Conservation (phyloP, 805 yeast species). For the Wickerhamiella bombiphila region DNA sequence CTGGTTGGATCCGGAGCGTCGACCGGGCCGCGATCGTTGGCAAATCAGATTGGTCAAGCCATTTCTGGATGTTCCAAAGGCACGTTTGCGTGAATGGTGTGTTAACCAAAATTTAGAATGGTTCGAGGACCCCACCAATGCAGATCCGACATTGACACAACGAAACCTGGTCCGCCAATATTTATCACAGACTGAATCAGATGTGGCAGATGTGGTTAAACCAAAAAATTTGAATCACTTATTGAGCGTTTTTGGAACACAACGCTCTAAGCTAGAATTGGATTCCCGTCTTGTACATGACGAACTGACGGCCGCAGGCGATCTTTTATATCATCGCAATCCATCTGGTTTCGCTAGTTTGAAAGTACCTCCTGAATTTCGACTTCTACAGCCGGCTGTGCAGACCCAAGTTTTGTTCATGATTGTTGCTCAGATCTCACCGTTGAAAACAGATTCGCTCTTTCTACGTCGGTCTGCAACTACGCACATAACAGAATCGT, state of each 20-base stretch:
- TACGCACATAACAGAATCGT: background rate
- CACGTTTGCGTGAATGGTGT: conserved; percentile 35
- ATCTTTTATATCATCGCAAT: background rate
- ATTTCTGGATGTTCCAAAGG: conserved; percentile 33
- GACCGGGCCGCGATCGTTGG: background rate
- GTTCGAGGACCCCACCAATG: conserved; percentile 61
- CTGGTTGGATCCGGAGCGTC: conserved; percentile 9
- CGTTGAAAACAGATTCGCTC: conserved; percentile 5
- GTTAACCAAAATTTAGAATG: conserved; percentile 29
- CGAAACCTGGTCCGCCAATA: conserved; percentile 39
- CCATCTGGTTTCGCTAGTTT: conserved; percentile 3
- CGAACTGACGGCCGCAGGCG: conserved; percentile 1
- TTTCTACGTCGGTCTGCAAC: conserved; percentile 8
- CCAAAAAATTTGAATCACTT: background rate
- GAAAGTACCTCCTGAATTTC: conserved; percentile 2
- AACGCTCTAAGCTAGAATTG: conserved; percentile 3
- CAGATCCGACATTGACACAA: conserved; percentile 36
- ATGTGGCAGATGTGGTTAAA: conserved; percentile 21
- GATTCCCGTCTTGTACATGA: background rate
- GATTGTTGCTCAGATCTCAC: conserved; percentile 12
- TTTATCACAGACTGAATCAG: conserved; percentile 5
- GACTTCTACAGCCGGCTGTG: conserved; percentile 5
- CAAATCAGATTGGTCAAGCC: conserved; percentile 34
- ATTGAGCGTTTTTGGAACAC: conserved; percentile 1
- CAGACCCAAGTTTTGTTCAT: conserved; percentile 8